Evolutionary conservation across 148 eudicot genomes (phyloP), one percentile per base, ranked within the genome.

Genomic region (Camellia lanceoleosa): DNA sequence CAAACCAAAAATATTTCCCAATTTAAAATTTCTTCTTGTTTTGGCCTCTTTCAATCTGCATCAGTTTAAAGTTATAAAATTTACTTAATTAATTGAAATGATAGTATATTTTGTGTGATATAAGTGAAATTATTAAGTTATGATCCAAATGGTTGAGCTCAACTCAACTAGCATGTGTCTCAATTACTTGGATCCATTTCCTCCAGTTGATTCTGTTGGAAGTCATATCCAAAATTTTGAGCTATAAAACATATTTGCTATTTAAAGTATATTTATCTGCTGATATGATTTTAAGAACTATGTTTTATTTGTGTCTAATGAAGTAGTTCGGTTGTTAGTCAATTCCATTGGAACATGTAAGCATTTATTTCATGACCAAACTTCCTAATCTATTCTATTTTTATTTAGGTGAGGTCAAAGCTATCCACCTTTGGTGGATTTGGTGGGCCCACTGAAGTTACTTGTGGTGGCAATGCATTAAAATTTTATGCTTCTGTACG

Each of bases 391-490:
- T 75, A 63, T 82, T 55, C 11, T 41, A 20, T 68, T 80, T 73
- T 73, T 61, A 13, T 83, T 23, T 84, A 96, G 99, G 90, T 92
- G 59, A 86, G 99, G 85, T 79, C 95, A 76, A 94, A 94, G 79
- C 86, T 93, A 30, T 82, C 90, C 70, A 92, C 94, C 69, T 92
- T 92, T 83, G 96, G 90, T 49, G 91, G 95, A 82, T 93, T 89
- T 84, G 92, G 90, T 85, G 99, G 94, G 55, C 91, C 99, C 30
- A 68, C 88, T 59, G 99, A 96, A 90, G 92, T 93, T 68, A 94
- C 99, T 56, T 96, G 99, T 84, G 99, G 99, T 79, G 99, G 99
- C 41, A 96, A 96, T 87, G 99, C 99, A 81, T 87, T 96, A 89
- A 96, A 96, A 81, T 96, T 96, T 79, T 96, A 96, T 83, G 98